Percentiles rank a stretch among this genome's conserved stretches.
These are phyloP conservation scores for Monilinia vaccinii-corymbosi DNA, from an alignment of 2,329 filamentous ascomycete genomes.

Conservation along the genomic window DNA sequence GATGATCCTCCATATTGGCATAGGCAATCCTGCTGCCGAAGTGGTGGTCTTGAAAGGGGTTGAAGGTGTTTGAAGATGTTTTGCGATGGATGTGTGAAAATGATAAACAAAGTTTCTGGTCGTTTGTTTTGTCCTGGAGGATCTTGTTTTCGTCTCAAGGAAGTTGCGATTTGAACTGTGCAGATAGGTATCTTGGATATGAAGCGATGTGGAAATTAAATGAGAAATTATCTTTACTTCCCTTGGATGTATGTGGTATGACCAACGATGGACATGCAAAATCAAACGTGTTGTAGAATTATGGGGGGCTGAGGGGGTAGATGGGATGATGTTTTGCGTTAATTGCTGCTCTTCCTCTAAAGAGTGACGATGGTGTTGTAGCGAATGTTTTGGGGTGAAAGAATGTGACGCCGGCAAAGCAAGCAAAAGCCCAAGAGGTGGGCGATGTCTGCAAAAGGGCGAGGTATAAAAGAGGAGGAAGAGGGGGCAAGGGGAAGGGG, in stretches of 20 bases:
- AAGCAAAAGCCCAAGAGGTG: slow-evolving; percentile 30
- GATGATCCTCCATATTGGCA: slow-evolving; percentile 18
- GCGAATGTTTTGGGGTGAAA: slow-evolving; percentile 32
- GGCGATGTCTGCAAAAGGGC: slow-evolving; percentile 23
- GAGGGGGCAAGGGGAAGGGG: slow-evolving; percentile 19
- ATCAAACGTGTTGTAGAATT: not conserved
- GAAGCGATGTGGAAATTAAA: not conserved
- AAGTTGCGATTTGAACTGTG: slow-evolving; percentile 17
- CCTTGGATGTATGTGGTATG: too few relatives aligned
- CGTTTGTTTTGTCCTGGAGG: not conserved
- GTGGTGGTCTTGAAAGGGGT: not conserved
- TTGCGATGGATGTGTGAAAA: not conserved
- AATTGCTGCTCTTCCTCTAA: slow-evolving; percentile 13
- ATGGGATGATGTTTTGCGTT: not conserved
- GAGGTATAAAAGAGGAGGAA: slow-evolving; percentile 26
- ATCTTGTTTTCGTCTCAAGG: slow-evolving; percentile 5
- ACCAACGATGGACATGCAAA: not conserved
- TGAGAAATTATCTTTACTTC: not conserved
- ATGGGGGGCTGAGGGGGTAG: not conserved
- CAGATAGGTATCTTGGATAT: not conserved
- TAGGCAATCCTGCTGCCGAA: slow-evolving; percentile 10
- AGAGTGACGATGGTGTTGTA: slow-evolving; percentile 30
- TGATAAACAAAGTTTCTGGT: not conserved
- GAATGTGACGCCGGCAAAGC: slow-evolving; percentile 51
- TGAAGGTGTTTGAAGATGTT: not conserved